Percentiles rank a stretch among this genome's conserved stretches.
Evolutionary conservation across 345 rosid genomes (phyloP).

Genomic region (Draba incana): DNA sequence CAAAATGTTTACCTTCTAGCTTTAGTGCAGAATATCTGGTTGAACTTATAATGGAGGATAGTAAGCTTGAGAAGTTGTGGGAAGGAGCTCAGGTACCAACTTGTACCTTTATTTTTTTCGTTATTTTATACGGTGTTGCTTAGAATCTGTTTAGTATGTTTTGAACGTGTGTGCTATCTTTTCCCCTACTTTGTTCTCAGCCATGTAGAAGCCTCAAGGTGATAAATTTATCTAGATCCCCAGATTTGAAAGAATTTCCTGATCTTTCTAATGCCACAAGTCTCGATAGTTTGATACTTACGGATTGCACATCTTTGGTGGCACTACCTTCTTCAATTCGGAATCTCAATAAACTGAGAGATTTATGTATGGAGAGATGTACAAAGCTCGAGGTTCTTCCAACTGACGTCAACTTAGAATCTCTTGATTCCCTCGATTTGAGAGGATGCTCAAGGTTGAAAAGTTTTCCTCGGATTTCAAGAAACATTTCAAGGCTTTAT

Average conservation of each 20-base stretch:
- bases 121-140: too few relatives aligned
- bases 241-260: not conserved
- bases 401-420: not conserved
- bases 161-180: too few relatives aligned
- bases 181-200: not conserved
- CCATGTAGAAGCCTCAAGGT: not conserved
- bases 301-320: not conserved
- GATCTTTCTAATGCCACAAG: not conserved
- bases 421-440: not conserved
- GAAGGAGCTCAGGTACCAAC: not conserved
- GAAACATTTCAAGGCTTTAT: not conserved
- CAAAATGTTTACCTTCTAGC: too few relatives aligned
- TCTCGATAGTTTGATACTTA: not conserved
- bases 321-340: not conserved
- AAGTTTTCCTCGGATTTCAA: not conserved
- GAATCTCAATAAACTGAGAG: not conserved
- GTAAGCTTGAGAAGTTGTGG: too few relatives aligned
- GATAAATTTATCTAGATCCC: not conserved
- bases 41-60: too few relatives aligned
- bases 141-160: too few relatives aligned
- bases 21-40: too few relatives aligned
- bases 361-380: not conserved
- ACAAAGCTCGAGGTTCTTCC: not conserved
- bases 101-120: not conserved
- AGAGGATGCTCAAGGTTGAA: too few relatives aligned